Base-by-base conservation (phyloP, 1,139 yeast species). In the Lodderomyces elongisporus region DNA sequence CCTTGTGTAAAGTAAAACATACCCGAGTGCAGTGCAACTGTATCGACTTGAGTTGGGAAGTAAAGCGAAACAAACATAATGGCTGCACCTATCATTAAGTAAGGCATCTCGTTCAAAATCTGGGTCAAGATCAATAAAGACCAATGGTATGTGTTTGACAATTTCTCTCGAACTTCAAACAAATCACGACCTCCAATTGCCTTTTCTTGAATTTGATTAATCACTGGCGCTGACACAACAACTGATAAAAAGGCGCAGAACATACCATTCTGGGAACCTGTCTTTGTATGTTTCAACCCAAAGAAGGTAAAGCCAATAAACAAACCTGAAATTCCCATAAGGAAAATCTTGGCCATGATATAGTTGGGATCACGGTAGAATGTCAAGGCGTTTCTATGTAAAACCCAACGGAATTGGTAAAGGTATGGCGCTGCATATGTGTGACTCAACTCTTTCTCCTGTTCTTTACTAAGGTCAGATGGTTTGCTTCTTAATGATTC, bases 111-210 rank as follows among this genome's bases (percentile, higher is more conserved):
- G 39, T 62, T 62, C 28, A 77, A 33, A 36, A 64, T 62, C 47
- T 77, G 81, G 3, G 77, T 56, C 9, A 76, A 32, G 24, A 78
- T 56, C 51, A 79, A 54, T 25, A 74, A 56, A 7, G 79, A 64
- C 81, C 84, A 79, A 45, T 77, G 82, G 60, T 74, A 79, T 39
- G 82, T 77, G 46, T 77, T 77, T 7, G 83, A 76, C 40, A 74
- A 68, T 32, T 76, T 70, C 49, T 79, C 87, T 52, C 85, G 66
- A 12, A 74, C 77, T 54, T 78, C 84, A 46, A 52, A 78, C 29
- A 77, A 53, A 36, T 76, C 80, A 51, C 82, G 64, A 3, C 77
- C 61, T 18, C 59, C 62, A 37, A 74, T 66, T 8, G 81, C 79
- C 32, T 54, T 53, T 17, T 47, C 55, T 38, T 54, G 58, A 37